Conservation (phyloP, 2,329 filamentous ascomycete species). For the Aspergillus fumigatus region DNA sequence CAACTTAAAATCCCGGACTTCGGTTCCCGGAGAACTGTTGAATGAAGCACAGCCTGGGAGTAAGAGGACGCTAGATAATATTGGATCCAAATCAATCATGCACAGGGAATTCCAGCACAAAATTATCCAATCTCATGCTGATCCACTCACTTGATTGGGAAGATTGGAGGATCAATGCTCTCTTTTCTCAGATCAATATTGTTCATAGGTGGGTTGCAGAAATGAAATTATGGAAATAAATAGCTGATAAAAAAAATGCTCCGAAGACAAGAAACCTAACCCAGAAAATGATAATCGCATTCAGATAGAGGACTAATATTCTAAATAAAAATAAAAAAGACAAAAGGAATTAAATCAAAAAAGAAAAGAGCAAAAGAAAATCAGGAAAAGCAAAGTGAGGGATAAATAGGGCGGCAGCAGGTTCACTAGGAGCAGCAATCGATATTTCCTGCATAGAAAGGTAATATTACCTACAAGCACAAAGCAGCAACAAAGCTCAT, state of each 20-base stretch:
- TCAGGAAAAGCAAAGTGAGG: constrained; percentile 1
- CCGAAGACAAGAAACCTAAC: background rate
- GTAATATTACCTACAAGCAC: constrained; percentile 1
- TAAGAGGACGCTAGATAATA: background rate
- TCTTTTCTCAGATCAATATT: background rate
- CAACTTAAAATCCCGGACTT: background rate
- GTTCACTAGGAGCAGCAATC: background rate
- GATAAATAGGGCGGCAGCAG: background rate
- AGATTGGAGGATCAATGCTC: background rate
- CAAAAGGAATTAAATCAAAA: background rate
- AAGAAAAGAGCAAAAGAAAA: background rate
- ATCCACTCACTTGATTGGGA: constrained; percentile 1
- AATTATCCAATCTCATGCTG: constrained; percentile 1
- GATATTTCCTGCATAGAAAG: background rate
- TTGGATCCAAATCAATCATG: background rate
- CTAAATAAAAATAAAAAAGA: background rate
- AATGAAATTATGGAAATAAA: background rate
- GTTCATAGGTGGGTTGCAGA: background rate
- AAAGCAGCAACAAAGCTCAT: background rate
- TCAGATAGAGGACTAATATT: background rate
- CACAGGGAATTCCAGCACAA: background rate
- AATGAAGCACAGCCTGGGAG: too few species aligned
- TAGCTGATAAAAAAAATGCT: background rate
- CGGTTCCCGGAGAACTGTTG: background rate
- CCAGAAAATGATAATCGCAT: background rate